These are phyloP conservation scores for Phialophora expanda DNA, from an alignment of 2,329 filamentous ascomycete species.

Conservation along the genomic window DNA sequence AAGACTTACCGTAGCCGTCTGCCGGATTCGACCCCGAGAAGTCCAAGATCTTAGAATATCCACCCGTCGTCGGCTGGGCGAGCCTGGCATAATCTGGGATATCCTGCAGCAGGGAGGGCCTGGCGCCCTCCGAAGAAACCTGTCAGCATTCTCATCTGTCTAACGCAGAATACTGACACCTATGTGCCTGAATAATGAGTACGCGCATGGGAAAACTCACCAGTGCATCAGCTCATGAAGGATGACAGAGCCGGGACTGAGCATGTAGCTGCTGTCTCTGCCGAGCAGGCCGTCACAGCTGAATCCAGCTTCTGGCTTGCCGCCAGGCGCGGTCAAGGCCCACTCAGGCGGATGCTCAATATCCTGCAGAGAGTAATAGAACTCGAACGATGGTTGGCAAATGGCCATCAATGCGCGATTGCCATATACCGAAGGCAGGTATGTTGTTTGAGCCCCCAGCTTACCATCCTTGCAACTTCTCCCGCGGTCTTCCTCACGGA, in stretches of 20 bases:
- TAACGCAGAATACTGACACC: neutral
- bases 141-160: neutral
- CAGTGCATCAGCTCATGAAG: conserved; percentile 17
- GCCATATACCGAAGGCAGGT: conserved; percentile 2
- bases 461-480: conserved; percentile 1
- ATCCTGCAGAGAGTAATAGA: conserved; percentile 8
- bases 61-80: neutral
- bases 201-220: neutral
- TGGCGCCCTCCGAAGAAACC: neutral
- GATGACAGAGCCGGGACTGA: conserved; percentile 9
- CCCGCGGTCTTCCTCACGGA: neutral
- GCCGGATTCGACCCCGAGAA: conserved; percentile 9
- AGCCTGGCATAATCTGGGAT: neutral
- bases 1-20: conserved; percentile 16
- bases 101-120: conserved; percentile 14
- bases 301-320: neutral
- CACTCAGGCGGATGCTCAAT: conserved; percentile 9
- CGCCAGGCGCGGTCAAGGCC: neutral
- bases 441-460: neutral
- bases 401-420: conserved; percentile 3
- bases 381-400: neutral
- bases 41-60: conserved; percentile 9
- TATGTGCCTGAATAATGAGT: neutral
- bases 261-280: conserved; percentile 13
- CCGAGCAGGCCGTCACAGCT: conserved; percentile 2